A percentile compares a stretch with the other conserved stretches of the same genome.
Conservation (phyloP, 2,329 filamentous ascomycete species). For the Tetracladium maxilliforme region DNA sequence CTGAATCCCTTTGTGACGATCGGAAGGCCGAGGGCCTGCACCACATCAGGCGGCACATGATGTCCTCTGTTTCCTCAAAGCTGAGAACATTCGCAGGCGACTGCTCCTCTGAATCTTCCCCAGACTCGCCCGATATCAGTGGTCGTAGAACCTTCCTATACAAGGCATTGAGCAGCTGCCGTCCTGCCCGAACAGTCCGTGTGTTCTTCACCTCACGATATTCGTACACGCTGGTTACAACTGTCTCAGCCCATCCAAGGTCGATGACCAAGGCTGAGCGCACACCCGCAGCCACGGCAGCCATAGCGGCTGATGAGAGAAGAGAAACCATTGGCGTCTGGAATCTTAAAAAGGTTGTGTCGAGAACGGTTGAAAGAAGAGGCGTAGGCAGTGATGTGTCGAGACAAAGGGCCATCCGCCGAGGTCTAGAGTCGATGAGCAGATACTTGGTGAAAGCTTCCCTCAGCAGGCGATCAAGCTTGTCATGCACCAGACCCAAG, state of each 20-base stretch:
- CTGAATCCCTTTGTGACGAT: too few relatives aligned
- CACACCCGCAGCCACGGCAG: constrained; percentile 64
- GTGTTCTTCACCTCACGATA: constrained; percentile 65
- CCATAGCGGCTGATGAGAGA: constrained; percentile 61
- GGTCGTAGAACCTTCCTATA: too few relatives aligned
- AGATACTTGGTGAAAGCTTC: constrained; percentile 71
- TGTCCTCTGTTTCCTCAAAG: constrained; percentile 73
- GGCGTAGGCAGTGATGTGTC: constrained; percentile 67
- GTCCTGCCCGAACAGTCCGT: constrained; percentile 60
- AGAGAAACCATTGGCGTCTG: constrained; percentile 70
- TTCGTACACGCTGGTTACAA: constrained; percentile 77
- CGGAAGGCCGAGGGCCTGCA: constrained; percentile 32
- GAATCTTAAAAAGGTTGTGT: constrained; percentile 68
- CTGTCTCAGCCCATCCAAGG: constrained; percentile 83
- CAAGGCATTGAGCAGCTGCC: too few relatives aligned
- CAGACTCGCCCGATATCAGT: not conserved
- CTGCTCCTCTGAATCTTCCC: not conserved
- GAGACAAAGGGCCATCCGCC: constrained; percentile 60
- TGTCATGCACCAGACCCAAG: constrained; percentile 69
- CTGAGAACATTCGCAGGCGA: constrained; percentile 31
- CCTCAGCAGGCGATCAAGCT: constrained; percentile 67
- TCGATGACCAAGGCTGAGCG: constrained; percentile 80
- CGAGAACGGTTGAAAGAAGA: constrained; percentile 59
- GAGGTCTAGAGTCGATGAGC: constrained; percentile 60
- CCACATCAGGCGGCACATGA: constrained; percentile 64